Evolutionary conservation across 2,329 filamentous ascomycete species (phyloP), one percentile per base, ranked within the genome.

Genomic region (Pezicula radicicola): DNA sequence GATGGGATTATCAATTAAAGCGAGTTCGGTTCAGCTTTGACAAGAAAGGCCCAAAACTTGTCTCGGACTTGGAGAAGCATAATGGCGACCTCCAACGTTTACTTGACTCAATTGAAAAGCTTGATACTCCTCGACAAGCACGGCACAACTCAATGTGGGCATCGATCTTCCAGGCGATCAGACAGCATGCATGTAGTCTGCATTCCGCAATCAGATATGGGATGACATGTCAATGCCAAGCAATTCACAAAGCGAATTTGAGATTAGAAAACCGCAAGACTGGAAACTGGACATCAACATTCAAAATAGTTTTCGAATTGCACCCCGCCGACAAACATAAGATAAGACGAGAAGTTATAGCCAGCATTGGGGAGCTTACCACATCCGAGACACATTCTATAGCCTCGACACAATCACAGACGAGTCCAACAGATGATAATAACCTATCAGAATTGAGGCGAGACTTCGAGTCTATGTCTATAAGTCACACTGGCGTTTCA

Each of bases 1-100:
- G 33, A 46, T 51, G 49, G 43, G 19, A 51, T 19, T 51, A 51
- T 37, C 41, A 51, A 25, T 13, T 39, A 30, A 46, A 46, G 25
- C 27, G 49, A 12, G 37, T 51, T 13, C 18, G 47, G 7, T 27
- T 51, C 16, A 51, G 49, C 35, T 47, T 51, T 27, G 36, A 25
- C 37, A 19, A 47, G 42, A 46, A 47, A 21, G 25, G 49, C 6
- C 33, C 16, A 27, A 33, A 21, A 19, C 30, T 37, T 13, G n/a
- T 51, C 28, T 19, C 47, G 19, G 35, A 28, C 28, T 28, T 51
- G 10, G 35, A 51, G 19, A 40, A 46, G 28, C 16, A 36, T 30
- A 46, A 51, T 46, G 30, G 21, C 6, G 15, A 28, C 30, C 43
- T 47, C 21, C 13, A 21, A 27, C 6, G 12, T 6, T 45, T 45